phyloP scores from a whole-genome alignment of 192 early-diverging fungal genomes.

The Piromyces sp. region DNA sequence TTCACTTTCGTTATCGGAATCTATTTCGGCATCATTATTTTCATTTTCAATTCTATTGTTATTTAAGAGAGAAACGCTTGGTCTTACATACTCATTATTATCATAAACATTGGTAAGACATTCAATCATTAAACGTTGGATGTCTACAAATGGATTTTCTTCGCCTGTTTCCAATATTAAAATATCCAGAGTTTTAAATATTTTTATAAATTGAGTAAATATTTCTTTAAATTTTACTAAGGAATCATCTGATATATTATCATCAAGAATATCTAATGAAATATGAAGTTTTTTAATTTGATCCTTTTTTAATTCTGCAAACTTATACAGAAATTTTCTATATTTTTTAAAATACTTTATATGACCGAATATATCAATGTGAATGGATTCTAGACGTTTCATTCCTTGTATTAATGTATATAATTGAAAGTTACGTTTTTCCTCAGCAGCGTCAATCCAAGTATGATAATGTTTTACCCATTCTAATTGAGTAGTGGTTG shows the following conservation, averaged over 20 bases:
- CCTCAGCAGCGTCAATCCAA: background rate
- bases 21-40: no score
- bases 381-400: background rate
- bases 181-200: background rate
- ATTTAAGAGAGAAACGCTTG: no score
- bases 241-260: background rate
- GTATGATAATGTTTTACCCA: background rate
- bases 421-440: background rate
- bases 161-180: background rate
- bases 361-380: background rate
- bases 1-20: no score
- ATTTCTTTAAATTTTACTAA: background rate
- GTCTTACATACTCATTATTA: background rate
- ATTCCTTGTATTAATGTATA: background rate
- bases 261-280: background rate
- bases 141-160: background rate
- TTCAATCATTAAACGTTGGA: background rate
- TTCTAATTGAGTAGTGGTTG: background rate
- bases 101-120: background rate
- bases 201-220: background rate
- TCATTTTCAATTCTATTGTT: no score
- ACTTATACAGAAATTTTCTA: background rate
- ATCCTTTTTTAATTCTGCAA: background rate
- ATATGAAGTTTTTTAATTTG: background rate
- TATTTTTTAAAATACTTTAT: background rate